phyloP scores from a whole-genome alignment of 768 basidiomycete genomes.

The Xerocomus brunneocitrinus region DNA sequence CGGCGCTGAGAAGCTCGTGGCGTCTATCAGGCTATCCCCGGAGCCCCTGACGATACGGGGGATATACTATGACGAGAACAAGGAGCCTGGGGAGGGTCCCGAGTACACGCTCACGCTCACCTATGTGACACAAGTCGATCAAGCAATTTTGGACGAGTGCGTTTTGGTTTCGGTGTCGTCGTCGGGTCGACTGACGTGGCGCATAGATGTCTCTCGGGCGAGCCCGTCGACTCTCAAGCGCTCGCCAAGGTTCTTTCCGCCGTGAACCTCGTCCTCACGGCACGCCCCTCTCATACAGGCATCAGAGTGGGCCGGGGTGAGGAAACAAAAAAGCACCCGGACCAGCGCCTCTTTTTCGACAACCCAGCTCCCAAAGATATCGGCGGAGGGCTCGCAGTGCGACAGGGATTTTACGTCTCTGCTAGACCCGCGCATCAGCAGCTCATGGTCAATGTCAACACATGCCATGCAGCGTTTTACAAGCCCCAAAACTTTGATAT shows the following conservation, averaged over 20 bases:
- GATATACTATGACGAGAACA: slow-evolving; percentile 36
- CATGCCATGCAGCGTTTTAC: slow-evolving; percentile 48
- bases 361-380: slow-evolving; percentile 32
- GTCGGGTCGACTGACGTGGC: slow-evolving; percentile 19
- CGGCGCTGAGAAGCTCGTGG: slow-evolving; percentile 39
- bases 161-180: slow-evolving; percentile 4
- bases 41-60: slow-evolving; percentile 39
- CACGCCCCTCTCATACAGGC: slow-evolving; percentile 38
- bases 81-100: slow-evolving; percentile 23
- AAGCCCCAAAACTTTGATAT: slow-evolving; percentile 38
- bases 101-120: slow-evolving; percentile 39
- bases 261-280: slow-evolving; percentile 43
- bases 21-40: slow-evolving; percentile 32
- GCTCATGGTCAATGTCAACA: slow-evolving; percentile 51
- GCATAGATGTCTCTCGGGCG: slow-evolving; percentile 52
- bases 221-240: slow-evolving; percentile 52
- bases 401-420: slow-evolving; percentile 45
- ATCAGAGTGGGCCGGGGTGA: slow-evolving; percentile 46
- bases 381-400: slow-evolving; percentile 52
- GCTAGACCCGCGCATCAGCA: slow-evolving; percentile 39
- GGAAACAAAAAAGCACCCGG: slow-evolving; percentile 25
- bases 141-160: slow-evolving; percentile 12
- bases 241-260: slow-evolving; percentile 46
- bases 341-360: slow-evolving; percentile 39
- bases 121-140: slow-evolving; percentile 37